phyloP scores from a whole-genome alignment of 257 asterid species.

The Solanum pennellii region DNA sequence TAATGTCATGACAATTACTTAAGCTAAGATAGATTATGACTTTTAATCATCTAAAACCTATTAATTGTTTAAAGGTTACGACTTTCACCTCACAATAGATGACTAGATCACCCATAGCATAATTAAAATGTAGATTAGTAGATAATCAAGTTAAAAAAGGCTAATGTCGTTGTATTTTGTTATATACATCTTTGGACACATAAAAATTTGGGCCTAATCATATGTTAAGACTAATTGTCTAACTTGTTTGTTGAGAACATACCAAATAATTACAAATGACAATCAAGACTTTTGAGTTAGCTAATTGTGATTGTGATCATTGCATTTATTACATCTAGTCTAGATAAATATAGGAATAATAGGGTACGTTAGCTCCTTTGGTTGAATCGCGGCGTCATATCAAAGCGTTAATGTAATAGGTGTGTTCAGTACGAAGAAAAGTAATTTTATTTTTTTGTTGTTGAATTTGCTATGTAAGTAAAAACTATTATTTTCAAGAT shows the following conservation, averaged over 20 bases:
- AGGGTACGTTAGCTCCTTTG: neutral
- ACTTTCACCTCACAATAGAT: neutral
- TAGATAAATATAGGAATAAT: neutral
- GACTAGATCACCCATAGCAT: neutral
- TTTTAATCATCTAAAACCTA: neutral
- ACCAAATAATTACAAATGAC: neutral
- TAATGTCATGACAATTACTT: neutral
- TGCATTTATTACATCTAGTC: conserved; percentile 1
- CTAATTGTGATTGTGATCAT: conserved; percentile 1
- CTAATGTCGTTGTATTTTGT: neutral
- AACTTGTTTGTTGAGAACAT: neutral
- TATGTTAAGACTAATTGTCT: neutral
- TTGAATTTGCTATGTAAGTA: too few species aligned
- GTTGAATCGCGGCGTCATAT: neutral
- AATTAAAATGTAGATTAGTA: neutral
- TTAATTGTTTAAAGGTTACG: neutral
- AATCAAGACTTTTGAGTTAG: neutral
- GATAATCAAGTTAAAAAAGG: neutral
- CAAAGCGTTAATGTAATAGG: neutral
- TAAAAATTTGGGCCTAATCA: neutral
- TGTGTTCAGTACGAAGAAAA: neutral
- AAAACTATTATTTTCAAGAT: too few species aligned
- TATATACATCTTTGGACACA: neutral
- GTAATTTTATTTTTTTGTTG: too few species aligned
- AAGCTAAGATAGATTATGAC: neutral